Evolutionary conservation across 2,329 filamentous ascomycete species (phyloP), one percentile per base, ranked within the genome.

Genomic region (Diaporthe citriasiana): DNA sequence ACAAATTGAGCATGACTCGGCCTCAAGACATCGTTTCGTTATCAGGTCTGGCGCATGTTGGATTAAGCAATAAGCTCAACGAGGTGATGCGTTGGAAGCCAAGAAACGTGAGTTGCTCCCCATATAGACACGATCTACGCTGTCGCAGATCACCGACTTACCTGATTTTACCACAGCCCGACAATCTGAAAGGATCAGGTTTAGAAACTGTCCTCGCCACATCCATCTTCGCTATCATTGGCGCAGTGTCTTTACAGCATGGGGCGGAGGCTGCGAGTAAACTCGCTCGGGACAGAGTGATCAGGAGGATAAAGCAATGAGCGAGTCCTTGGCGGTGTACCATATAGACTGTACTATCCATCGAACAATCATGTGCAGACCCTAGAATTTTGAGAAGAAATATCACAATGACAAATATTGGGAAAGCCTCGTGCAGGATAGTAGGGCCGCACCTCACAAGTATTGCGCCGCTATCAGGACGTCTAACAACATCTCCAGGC

Each of bases 11-110:
- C 55, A 77, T 84, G 19, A 83, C 86, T 74, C 89, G 90, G 45
- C 92, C 94, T 71, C 85, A 85, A 40, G 86, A 91, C 40, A 81
- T 94, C 6, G 85, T 94, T 66, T 87, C 90, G 72, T 92, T 93
- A 81, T 85, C 88, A 57, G 91, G 92, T 79, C 81, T 98, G 74
- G 88, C 91, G 45, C 85, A 85, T 72, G 82, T 99, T 75, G 96
- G 93, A 19, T 83, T 89, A 51, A 88, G 90, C 38, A 92, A 94
- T 74, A 93, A 94, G 0, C 81, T 99, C 79, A 84, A 90, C 73
- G 88, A 90, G 51, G 94, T 98, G 33, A 85, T 98, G 77, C 89
- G 97, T 84, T 98, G 97, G 97, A 94, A 93, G 83, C 97, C 97
- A 38, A 91, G 90, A 85, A 89, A 93, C 86, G 95, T 97, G 86